These are phyloP conservation scores for Cyclotella atomus DNA, from an alignment of 108 stramenopile genomes.

Conservation along the genomic window DNA sequence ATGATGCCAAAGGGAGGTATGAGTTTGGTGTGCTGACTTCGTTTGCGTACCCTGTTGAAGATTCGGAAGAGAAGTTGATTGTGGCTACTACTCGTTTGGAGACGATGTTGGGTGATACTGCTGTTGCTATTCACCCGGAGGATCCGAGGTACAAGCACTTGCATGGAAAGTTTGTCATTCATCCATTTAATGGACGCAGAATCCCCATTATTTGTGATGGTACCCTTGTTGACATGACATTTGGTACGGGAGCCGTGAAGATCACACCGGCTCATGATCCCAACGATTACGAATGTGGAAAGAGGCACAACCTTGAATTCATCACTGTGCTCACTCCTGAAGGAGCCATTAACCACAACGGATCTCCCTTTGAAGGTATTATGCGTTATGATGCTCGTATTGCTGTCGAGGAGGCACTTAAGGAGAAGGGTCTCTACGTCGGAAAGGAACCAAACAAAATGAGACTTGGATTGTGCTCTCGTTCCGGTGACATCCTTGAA, in stretches of 20 bases:
- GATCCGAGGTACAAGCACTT: conserved; percentile 97
- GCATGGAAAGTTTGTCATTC: conserved; percentile 94
- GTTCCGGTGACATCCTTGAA: conserved; percentile 98
- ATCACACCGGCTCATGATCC: conserved; percentile 99
- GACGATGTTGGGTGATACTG: conserved; percentile 99
- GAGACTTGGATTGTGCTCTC: conserved; percentile 95
- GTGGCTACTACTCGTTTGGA: conserved; percentile 99
- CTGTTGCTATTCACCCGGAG: conserved; percentile 98
- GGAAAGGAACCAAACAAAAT: conserved; percentile 98
- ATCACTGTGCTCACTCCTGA: conserved; percentile 90
- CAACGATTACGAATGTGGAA: conserved; percentile 99
- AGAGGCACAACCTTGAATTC: conserved; percentile 94
- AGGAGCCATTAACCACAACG: conserved; percentile 93
- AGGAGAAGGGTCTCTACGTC: conserved; percentile 91
- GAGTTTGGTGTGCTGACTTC: conserved; percentile 97
- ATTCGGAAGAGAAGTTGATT: conserved; percentile 89
- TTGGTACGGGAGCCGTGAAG: conserved; percentile 99
- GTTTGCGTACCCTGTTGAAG: conserved; percentile 97
- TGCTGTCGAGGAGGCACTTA: conserved; percentile 94
- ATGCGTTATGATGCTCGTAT: conserved; percentile 98
- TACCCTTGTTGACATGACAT: conserved; percentile 96
- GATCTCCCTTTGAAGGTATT: conserved; percentile 92
- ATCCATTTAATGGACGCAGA: conserved; percentile 95
- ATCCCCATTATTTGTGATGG: conserved; percentile 95
- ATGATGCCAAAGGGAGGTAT: conserved; percentile 91